Evolutionary conservation across 495 filamentous ascomycete genomes (phyloP), one percentile per base, ranked within the genome.

Genomic region (Penicillium steckii): DNA sequence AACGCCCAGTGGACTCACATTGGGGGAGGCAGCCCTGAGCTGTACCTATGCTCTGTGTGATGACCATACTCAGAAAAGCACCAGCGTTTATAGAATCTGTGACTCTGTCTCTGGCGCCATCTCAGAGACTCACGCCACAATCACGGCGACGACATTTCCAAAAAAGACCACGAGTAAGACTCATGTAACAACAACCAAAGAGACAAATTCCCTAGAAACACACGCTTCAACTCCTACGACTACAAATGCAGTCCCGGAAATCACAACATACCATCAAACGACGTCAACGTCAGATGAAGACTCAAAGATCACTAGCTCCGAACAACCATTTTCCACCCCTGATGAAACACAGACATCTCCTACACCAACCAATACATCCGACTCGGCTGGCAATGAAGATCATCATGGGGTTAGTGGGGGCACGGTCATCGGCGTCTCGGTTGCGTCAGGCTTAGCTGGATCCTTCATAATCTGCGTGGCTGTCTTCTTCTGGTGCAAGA

Each of bases 11-110:
- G 85, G 84, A 25, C 85, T 85, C 50, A 89, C 87, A 0, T 48
- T 92, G 42, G 87, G 86, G 9, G 87, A 90, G 65, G 85, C 76
- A 6, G 84, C 80, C 8, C 61, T 88, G 48, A 77, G 80, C 51
- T 91, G 88, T 61, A 75, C 84, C 10, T 64, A 78, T 41, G 76
- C 78, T 1, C 44, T 55, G 19, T 82, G 79, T 43, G 50, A 69
- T 17, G 41, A 64, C 15, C 48, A 62, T 2, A 55, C 62, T 6
- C 48, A 59, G 4, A 46, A 62, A 12, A 59, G 40, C 8, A 57
- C 62, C 6, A 71, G 69, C 32, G 81, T 77, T 15, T 84, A 82
- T 57, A 63, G 69, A 44, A 84, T 89, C 64, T 90, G 86, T 54
- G 67, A 71, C 38, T 73, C 72, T 2, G 67, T 85, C 18, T 44